Evolutionary conservation across 192 early-diverging fungal genomes (phyloP).

Genomic region (Haplosporangium gracile): DNA sequence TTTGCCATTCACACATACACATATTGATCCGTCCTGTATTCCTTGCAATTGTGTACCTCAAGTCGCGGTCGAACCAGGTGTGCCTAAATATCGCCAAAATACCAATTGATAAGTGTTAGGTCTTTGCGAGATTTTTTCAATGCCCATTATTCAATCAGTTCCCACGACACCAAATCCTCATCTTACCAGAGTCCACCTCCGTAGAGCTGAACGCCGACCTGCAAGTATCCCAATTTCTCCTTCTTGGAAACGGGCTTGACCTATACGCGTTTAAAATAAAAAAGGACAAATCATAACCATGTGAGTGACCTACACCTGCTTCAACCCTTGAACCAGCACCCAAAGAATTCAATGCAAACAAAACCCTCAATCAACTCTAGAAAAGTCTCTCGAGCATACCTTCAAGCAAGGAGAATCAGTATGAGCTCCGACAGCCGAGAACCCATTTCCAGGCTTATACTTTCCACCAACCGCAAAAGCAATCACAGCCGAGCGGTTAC

Average conservation of each 20-base stretch:
- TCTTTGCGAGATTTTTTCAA: neutral
- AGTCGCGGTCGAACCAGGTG: constrained; percentile 99
- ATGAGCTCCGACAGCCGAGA: constrained; percentile 94
- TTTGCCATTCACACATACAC: too few relatives aligned
- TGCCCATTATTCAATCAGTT: neutral
- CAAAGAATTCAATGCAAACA: neutral
- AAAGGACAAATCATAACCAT: neutral
- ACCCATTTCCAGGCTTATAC: constrained; percentile 86
- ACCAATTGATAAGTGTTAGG: neutral
- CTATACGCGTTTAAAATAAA: constrained; percentile 44
- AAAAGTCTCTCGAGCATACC: constrained; percentile 50
- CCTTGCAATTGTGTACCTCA: constrained; percentile 62
- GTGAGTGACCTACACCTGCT: neutral
- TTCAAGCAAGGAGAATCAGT: constrained; percentile 98
- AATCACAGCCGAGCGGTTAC: constrained; percentile 89
- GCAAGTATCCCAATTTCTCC: constrained; percentile 84
- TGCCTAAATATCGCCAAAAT: constrained; percentile 66
- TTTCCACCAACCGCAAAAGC: constrained; percentile 96
- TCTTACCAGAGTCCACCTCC: constrained; percentile 94
- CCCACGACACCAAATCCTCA: neutral
- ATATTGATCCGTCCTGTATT: neutral
- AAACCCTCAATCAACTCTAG: neutral
- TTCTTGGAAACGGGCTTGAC: constrained; percentile 97
- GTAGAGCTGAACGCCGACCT: constrained; percentile 93
- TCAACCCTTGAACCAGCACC: neutral